Base-by-base conservation (phyloP, 2,329 filamentous ascomycete genomes). In the Scopulariopsis brevicaulis region DNA sequence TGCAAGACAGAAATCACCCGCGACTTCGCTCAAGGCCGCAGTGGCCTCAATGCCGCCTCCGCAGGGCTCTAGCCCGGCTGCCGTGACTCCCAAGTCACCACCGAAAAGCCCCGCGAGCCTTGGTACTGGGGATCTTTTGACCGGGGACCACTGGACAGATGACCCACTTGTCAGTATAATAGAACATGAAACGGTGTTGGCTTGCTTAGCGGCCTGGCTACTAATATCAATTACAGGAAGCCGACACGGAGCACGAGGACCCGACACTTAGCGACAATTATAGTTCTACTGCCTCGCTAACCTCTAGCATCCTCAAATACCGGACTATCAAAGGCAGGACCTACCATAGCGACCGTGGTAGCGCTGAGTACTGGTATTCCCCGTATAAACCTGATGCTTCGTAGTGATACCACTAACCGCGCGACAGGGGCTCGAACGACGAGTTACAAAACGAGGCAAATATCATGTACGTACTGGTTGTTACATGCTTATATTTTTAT, bases 271-370 rank as follows among this genome's bases (percentile, higher is more conserved):
- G 43, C 24, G 37, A 28, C 14, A 48, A 56, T 32, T 35, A 32
- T 20, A 56, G 34, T 34, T 64, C 65, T 1, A 69, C 67, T 12
- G 66, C 67, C 4, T 70, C 69, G 1, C 59, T 70, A 18, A 64
- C 61, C 1, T 68, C 67, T 12, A 65, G 63, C 28, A 69, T 70
- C 28, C 62, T 69, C 1, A 55, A 64, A 1, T 70, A 70, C 60
- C 63, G 68, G 14, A 66, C 62, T 4, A 61, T 69, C 34, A 59
- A 68, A 10, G 68, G 69, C 1, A 63, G 69, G n/a, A 69, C 66
- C 1, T 70, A 65, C 28, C 68, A 70, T 55, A 63, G 62, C 53
- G 66, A 67, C 3, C 54, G 63, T 7, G 66, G 64, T 10, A 65
- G 62, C 37, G 61, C 64, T 15, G 60, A 64, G 51, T 69, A 69